These are phyloP conservation scores for Lasiosphaeria ovina DNA, from an alignment of 495 filamentous ascomycete genomes.

Conservation along the genomic window DNA sequence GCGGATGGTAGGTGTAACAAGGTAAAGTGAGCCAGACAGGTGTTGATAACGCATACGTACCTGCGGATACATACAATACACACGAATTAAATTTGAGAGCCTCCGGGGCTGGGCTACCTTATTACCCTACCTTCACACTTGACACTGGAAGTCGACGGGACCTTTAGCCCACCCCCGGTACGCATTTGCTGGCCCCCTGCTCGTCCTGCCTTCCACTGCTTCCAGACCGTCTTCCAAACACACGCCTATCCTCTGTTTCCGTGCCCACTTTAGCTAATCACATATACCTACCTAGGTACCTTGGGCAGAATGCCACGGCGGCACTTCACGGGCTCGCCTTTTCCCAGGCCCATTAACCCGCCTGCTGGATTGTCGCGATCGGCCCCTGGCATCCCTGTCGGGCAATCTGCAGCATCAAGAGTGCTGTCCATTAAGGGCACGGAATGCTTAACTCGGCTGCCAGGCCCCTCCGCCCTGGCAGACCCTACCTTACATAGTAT, in stretches of 20 bases:
- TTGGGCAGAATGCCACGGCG: conserved; percentile 14
- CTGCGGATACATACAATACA: too few relatives aligned
- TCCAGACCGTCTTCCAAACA: conserved; percentile 28
- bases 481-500: conserved; percentile 2
- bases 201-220: conserved; percentile 25
- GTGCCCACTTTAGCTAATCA: conserved; percentile 14
- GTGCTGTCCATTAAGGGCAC: conserved; percentile 20
- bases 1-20: too few relatives aligned
- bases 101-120: too few relatives aligned
- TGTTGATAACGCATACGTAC: too few relatives aligned
- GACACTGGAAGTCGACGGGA: neutral
- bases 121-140: neutral
- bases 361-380: conserved; percentile 29
- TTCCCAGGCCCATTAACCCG: conserved; percentile 33
- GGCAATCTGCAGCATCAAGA: conserved; percentile 27
- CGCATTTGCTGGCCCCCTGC: conserved; percentile 13
- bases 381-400: conserved; percentile 31
- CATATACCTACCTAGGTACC: conserved; percentile 1
- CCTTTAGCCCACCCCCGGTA: conserved; percentile 14
- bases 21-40: too few relatives aligned
- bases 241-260: conserved; percentile 15
- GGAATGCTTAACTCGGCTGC: conserved; percentile 22
- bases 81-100: too few relatives aligned
- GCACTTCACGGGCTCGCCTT: conserved; percentile 20
- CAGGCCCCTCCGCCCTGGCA: conserved; percentile 22